A percentile compares a stretch with the other conserved stretches of the same genome.
phyloP scores from a whole-genome alignment of 208 protist genomes.

The Acanthamoeba lugdunensis region DNA sequence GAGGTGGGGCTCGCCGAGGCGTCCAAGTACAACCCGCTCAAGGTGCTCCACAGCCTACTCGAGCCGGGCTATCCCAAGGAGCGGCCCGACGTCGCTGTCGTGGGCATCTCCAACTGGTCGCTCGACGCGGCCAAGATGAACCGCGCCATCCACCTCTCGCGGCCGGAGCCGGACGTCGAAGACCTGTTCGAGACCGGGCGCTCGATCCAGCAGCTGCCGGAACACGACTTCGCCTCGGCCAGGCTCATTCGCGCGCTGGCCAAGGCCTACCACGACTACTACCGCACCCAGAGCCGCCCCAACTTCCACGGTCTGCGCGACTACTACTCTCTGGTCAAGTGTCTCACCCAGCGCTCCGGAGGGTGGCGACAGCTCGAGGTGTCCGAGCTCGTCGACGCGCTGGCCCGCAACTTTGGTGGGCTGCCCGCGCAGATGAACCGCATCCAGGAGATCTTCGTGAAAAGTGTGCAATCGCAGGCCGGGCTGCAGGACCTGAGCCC shows the following conservation, averaged over 20 bases:
- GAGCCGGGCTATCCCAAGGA: conserved; percentile 37
- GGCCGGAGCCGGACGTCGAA: conserved; percentile 6
- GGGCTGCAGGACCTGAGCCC: neutral
- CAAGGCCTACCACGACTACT: conserved; percentile 24
- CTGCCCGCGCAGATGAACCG: neutral
- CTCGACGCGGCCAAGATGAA: conserved; percentile 92
- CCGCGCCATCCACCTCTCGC: conserved; percentile 80
- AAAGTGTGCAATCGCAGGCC: neutral
- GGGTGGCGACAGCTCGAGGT: neutral
- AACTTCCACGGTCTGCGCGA: conserved; percentile 87
- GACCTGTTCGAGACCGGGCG: neutral
- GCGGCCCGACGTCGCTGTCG: conserved; percentile 79
- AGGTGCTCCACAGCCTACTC: conserved; percentile 89
- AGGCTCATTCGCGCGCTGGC: neutral
- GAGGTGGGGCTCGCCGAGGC: conserved; percentile 90
- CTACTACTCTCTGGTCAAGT: conserved; percentile 81
- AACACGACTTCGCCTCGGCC: neutral
- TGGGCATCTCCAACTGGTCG: conserved; percentile 90
- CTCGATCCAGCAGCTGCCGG: neutral
- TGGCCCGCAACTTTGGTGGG: conserved; percentile 80
- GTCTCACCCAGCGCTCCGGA: neutral
- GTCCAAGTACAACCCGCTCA: conserved; percentile 86
- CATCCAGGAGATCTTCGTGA: neutral
- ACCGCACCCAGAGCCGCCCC: conserved; percentile 57
- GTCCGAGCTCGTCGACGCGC: neutral